These are phyloP conservation scores for Neurospora sp. DNA, from an alignment of 495 filamentous ascomycete species.

Conservation along the genomic window DNA sequence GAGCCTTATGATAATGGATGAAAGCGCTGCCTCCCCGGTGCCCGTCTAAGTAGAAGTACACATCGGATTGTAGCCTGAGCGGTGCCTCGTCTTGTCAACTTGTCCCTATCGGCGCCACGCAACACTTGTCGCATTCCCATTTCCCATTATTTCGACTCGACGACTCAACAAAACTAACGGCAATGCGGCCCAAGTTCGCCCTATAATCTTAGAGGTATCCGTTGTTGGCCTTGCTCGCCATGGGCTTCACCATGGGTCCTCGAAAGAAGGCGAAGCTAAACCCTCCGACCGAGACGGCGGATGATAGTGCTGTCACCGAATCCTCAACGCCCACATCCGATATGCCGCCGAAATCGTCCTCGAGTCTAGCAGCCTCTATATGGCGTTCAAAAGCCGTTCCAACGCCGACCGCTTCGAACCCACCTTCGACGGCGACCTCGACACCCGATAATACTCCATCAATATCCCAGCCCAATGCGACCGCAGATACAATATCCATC, in stretches of 20 bases:
- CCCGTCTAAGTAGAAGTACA: not conserved
- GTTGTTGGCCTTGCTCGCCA: not conserved
- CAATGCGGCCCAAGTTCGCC: not conserved
- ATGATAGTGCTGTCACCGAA: slow-evolving; percentile 26
- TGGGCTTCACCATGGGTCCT: slow-evolving; percentile 38
- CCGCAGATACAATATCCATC: not conserved
- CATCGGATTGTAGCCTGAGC: not conserved
- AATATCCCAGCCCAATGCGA: slow-evolving; percentile 1
- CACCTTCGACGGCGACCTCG: slow-evolving; percentile 1
- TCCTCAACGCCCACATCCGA: slow-evolving; percentile 5
- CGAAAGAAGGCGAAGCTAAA: slow-evolving; percentile 56
- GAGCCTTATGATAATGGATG: not conserved
- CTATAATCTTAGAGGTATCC: not conserved
- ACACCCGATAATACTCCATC: slow-evolving; percentile 1
- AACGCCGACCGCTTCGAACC: not conserved
- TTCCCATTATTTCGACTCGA: not conserved
- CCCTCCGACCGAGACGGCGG: slow-evolving; percentile 27
- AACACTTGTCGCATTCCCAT: not conserved
- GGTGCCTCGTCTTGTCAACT: not conserved
- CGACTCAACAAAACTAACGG: not conserved
- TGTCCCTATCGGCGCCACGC: not conserved
- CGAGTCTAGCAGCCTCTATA: not conserved
- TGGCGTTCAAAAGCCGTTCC: not conserved
- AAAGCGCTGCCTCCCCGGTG: not conserved
- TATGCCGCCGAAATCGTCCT: slow-evolving; percentile 7